Base-by-base conservation (phyloP, 1,284 basidiomycete species). In the Ceratobasidium sp. region DNA sequence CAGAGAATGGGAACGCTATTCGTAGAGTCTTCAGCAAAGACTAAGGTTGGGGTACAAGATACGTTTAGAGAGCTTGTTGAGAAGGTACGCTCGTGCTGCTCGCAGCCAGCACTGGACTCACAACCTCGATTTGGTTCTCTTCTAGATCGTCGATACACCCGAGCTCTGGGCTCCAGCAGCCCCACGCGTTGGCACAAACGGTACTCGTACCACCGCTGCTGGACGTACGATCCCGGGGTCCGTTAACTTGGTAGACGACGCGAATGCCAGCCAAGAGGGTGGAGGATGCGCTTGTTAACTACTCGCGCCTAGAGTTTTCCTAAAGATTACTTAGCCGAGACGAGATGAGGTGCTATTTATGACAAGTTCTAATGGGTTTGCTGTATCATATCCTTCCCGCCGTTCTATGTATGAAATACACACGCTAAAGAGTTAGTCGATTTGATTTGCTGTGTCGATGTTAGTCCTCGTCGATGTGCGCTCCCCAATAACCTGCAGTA, bases 1-100 rank as follows among this genome's bases (percentile, higher is more conserved):
- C 81, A 84, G 32, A 84, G 89, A 54, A 92, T 93, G 85, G 86
- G 86, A 35, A 91, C 89, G 12, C 81, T 95, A 43, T 98, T 97
- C 78, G 82, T 96, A 52, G 94, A 97, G 81, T 86, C 88, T 2
- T 90, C 91, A 0, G 94, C 94, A 0, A 96, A 97, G 86, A 95
- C 92, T 0, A 85, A 88, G 12, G 82, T 90, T 0, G 90, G 90
- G 12, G 94, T 96, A 1, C 83, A 84, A 35, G 90, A 93, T 57
- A 87, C 90, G 1, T 96, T 97, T 77, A 83, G 87, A 70, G 89
- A 90, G 69, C 86, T 96, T 5, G 93, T 96, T 12, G 84, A 85
- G 75, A 83, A 85, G 79, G 82, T 82, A 56, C 70, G 77, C 73
- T 35, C n/a, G n/a, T n/a, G n/a, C 2, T 22, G 22, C 42, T 17